These are phyloP conservation scores for Cyclotella kingstonii DNA, from an alignment of 108 stramenopile genomes.

Conservation along the genomic window DNA sequence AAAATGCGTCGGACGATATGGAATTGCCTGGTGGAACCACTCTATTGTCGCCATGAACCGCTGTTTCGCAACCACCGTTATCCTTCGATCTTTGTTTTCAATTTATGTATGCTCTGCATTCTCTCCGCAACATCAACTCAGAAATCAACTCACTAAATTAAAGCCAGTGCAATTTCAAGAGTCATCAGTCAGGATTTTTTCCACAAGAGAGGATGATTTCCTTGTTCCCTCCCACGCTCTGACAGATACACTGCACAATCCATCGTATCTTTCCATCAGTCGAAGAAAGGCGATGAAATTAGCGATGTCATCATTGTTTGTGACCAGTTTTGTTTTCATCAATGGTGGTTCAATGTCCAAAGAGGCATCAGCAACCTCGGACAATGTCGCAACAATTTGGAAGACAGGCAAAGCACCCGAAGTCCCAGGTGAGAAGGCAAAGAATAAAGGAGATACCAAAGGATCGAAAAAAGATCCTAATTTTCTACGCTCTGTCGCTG, in stretches of 20 bases:
- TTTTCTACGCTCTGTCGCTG: constrained; percentile 73
- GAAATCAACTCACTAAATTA: not conserved
- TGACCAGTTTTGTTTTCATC: not conserved
- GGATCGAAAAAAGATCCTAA: constrained; percentile 80
- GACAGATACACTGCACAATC: no score
- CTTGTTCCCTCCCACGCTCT: no score
- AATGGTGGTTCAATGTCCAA: not conserved
- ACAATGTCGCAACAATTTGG: constrained; percentile 31
- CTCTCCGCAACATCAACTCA: not conserved
- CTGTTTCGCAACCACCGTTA: no score
- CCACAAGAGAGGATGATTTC: no score
- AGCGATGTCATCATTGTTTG: not conserved
- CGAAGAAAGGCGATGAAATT: no score
- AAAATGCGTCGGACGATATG: no score
- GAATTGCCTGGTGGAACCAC: no score
- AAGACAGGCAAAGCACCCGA: constrained; percentile 57
- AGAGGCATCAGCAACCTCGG: constrained; percentile 1
- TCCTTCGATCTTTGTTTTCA: constrained; percentile 12
- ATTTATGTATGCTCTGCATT: constrained; percentile 2
- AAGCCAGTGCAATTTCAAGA: not conserved
- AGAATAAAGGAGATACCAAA: constrained; percentile 60
- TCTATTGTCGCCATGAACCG: no score
- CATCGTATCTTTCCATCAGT: no score
- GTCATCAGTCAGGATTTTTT: no score
- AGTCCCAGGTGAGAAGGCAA: constrained; percentile 68